Base-by-base conservation (phyloP, 2,329 filamentous ascomycete species). In the Lachnellula arida region DNA sequence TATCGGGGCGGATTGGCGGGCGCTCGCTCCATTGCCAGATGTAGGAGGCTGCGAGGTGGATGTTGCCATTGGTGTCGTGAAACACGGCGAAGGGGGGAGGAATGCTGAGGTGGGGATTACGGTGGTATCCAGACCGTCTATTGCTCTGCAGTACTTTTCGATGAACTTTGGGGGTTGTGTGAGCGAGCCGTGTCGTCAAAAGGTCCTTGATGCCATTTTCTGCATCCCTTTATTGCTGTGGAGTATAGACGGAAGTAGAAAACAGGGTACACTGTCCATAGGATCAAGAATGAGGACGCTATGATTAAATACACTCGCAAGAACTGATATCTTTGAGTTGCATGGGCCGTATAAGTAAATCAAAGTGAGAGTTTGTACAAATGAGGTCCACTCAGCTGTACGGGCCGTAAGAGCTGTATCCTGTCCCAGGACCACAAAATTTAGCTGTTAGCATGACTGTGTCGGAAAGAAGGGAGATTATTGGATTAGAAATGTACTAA, bases 111-210 rank as follows among this genome's bases (percentile, higher is more conserved):
- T 56, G 2, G 54, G 40, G 8, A 17, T 37, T 17, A 46, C 22
- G 11, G 12, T 19, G 17, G 55, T 17, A 3, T 40, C 9, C 11
- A 56, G 35, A 19, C 49, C 35, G 23, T 61, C 57, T 40, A 58
- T 17, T 6, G n/a, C n/a, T 5, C 14, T 15, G 5, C 49, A 28
- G 46, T 56, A 61, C 42, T 46, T 51, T 43, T 59, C 58, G 25
- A 62, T 49, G 51, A 62, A 60, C 11, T 46, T 47, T 4, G 60
- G 50, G 50, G 14, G 44, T 37, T 7, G 91, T 96, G 88, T 76
- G 96, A 91, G 66, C 89, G 89, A 66, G 83, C 81, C 82, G 96
- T 96, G 80, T 88, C 88, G 80, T 97, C 54, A 92, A 92, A 97
- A 64, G 92, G 96, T 70, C 93, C 92, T 54, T 34, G 46, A 34